Percentiles rank a stretch among this genome's conserved stretches.
Evolutionary conservation across 176 grass and related monocot genomes (phyloP).

Genomic region (Chrysopogon serrulatus): DNA sequence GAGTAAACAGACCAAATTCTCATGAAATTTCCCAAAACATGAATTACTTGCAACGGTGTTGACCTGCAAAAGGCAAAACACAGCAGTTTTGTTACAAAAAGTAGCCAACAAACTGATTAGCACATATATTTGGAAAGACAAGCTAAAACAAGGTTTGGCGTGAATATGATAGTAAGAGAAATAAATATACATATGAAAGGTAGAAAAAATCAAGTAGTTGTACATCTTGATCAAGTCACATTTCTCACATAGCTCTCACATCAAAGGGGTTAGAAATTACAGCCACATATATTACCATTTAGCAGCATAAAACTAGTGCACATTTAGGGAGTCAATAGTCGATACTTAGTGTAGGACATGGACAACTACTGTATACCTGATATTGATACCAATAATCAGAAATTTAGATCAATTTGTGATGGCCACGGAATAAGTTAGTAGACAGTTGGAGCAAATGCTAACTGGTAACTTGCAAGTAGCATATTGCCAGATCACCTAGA

Average conservation of each 20-base stretch:
- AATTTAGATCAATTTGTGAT: not conserved
- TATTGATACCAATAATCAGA: not conserved
- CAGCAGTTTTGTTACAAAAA: not conserved
- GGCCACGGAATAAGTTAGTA: not conserved
- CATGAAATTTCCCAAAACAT: constrained; percentile 78
- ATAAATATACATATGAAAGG: not conserved
- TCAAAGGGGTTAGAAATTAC: not conserved
- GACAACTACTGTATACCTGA: not conserved
- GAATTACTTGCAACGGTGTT: constrained; percentile 78
- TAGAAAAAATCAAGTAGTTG: not conserved
- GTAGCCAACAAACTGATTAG: not conserved
- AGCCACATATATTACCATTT: not conserved
- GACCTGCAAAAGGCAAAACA: constrained; percentile 36
- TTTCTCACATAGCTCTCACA: not conserved
- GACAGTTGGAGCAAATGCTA: not conserved
- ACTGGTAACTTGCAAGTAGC: not conserved
- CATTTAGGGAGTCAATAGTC: not conserved
- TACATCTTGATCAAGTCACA: not conserved
- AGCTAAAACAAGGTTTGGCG: not conserved
- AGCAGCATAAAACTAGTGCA: not conserved
- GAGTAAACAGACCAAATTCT: constrained; percentile 88
- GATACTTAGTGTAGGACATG: not conserved
- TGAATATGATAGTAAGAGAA: not conserved
- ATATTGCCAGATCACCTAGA: not conserved
- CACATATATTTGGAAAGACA: constrained; percentile 1